Percentiles rank a stretch among this genome's conserved stretches.
These are phyloP conservation scores for Ascochyta rabiei DNA, from an alignment of 2,329 filamentous ascomycete genomes.

Conservation along the genomic window DNA sequence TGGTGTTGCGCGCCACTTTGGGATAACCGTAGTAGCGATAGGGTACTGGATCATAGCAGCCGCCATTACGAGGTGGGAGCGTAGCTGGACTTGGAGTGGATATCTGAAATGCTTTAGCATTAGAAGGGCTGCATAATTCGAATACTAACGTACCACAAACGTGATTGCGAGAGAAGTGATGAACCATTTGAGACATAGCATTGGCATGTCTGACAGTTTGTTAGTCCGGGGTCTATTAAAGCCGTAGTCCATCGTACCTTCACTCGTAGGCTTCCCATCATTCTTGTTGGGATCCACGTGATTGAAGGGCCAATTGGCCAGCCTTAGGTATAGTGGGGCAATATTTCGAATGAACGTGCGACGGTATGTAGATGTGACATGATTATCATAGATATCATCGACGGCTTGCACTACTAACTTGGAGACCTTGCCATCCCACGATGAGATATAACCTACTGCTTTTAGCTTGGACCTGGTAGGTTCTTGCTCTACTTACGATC, in stretches of 20 bases:
- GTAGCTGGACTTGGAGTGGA: conserved; percentile 25
- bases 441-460: conserved; percentile 29
- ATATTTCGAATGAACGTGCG: conserved; percentile 41
- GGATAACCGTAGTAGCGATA: conserved; percentile 40
- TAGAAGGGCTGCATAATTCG: neutral
- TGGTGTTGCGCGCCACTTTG: conserved; percentile 37
- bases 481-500: conserved; percentile 22
- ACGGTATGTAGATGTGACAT: conserved; percentile 33
- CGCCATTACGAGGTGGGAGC: conserved; percentile 25
- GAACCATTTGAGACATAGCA: conserved; percentile 41
- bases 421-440: conserved; percentile 37
- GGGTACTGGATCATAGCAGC: conserved; percentile 36
- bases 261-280: conserved; percentile 23
- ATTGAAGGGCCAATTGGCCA: conserved; percentile 42
- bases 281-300: conserved; percentile 34
- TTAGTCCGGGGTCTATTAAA: neutral
- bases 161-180: conserved; percentile 31
- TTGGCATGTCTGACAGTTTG: conserved; percentile 22
- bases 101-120: conserved; percentile 22
- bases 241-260: conserved; percentile 16
- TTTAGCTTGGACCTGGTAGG: neutral
- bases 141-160: conserved; percentile 25
- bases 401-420: conserved; percentile 41
- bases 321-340: conserved; percentile 31
- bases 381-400: conserved; percentile 41